A percentile compares a stretch with the other conserved stretches of the same genome.
Conservation (phyloP, 1,284 basidiomycete species). For the Naganishia albida region DNA sequence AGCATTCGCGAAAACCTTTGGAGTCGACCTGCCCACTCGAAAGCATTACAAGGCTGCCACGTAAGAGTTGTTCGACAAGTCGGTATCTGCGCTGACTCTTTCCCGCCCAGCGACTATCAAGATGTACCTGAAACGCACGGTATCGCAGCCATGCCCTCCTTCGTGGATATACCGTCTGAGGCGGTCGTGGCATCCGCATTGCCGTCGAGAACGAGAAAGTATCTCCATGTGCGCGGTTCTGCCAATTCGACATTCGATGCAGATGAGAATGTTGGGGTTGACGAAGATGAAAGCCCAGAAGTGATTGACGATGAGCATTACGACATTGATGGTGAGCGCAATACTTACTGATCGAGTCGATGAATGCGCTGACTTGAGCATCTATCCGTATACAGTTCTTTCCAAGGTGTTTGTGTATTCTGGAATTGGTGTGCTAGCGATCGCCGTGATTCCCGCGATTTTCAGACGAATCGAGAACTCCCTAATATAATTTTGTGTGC, state of each 20-base stretch:
- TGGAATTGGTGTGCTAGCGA: slow-evolving; percentile 73
- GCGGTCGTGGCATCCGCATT: slow-evolving; percentile 34
- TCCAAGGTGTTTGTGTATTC: slow-evolving; percentile 90
- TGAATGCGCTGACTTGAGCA: background rate
- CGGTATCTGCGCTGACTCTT: slow-evolving; percentile 2
- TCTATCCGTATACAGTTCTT: slow-evolving; percentile 61
- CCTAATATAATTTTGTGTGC: background rate
- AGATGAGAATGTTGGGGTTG: slow-evolving; percentile 37
- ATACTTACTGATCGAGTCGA: slow-evolving; percentile 3
- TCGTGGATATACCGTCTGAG: slow-evolving; percentile 69
- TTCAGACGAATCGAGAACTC: slow-evolving; percentile 63
- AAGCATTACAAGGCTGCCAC: slow-evolving; percentile 85
- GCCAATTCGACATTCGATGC: slow-evolving; percentile 23
- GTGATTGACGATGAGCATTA: slow-evolving; percentile 63
- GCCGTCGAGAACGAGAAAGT: slow-evolving; percentile 15
- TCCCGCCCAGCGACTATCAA: slow-evolving; percentile 60
- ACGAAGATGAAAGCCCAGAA: slow-evolving; percentile 39
- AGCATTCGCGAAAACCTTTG: slow-evolving; percentile 59
- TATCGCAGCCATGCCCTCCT: slow-evolving; percentile 75
- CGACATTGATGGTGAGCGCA: slow-evolving; percentile 72
- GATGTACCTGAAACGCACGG: slow-evolving; percentile 64
- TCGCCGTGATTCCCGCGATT: slow-evolving; percentile 64
- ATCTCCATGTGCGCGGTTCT: slow-evolving; percentile 15
- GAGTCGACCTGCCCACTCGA: slow-evolving; percentile 66
- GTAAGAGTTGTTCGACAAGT: slow-evolving; percentile 45